Evolutionary conservation across 345 rosid genomes (phyloP).

Genomic region (Sisymbrium irio): DNA sequence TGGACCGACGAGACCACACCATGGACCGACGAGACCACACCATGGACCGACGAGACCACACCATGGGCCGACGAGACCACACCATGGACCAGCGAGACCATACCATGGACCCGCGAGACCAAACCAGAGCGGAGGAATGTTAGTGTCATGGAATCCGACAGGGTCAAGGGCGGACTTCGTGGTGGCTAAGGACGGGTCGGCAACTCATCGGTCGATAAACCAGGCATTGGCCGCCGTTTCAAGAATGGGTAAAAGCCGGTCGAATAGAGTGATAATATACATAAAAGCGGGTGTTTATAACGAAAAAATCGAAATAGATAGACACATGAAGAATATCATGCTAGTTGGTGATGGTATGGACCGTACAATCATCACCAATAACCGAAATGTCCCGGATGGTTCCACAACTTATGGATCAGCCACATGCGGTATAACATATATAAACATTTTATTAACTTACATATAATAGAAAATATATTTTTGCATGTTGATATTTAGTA

Average conservation of each 20-base stretch:
- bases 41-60: constrained; percentile 1
- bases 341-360: constrained; percentile 82
- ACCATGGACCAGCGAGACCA: constrained; percentile 8
- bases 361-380: constrained; percentile 55
- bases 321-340: constrained; percentile 51
- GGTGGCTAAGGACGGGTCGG: constrained; percentile 36
- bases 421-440: constrained; percentile 52
- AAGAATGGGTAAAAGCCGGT: constrained; percentile 38
- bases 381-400: constrained; percentile 51
- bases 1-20: background rate
- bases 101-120: constrained; percentile 11
- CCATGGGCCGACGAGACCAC: background rate
- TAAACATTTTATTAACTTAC: background rate
- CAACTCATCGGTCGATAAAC: constrained; percentile 26
- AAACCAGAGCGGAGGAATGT: constrained; percentile 35
- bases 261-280: constrained; percentile 44
- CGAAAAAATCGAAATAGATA: constrained; percentile 55
- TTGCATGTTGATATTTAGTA: constrained; percentile 17
- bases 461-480: background rate
- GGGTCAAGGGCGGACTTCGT: constrained; percentile 34
- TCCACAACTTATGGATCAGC: constrained; percentile 56
- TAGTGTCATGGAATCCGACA: constrained; percentile 45
- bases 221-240: constrained; percentile 37
- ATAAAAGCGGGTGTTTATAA: constrained; percentile 69
- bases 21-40: background rate